Evolutionary conservation across 2,329 filamentous ascomycete genomes (phyloP).

Genomic region (Ophiostoma himal-ulmi): DNA sequence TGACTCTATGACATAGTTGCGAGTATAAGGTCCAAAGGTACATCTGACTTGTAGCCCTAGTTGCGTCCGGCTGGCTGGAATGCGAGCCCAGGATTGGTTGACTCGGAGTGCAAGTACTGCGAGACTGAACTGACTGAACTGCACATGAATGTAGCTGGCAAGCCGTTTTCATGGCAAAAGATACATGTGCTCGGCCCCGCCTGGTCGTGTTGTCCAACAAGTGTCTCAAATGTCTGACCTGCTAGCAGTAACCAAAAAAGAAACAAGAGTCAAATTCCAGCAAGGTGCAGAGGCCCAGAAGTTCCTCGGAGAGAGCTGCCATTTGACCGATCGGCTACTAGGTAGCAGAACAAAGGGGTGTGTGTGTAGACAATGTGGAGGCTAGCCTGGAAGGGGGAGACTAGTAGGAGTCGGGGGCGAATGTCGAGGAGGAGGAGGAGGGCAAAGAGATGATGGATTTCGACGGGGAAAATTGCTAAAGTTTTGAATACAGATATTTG

Average conservation of each 20-base stretch:
- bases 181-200: slow-evolving; percentile 6
- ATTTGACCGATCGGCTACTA: slow-evolving; percentile 25
- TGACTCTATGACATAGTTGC: not conserved
- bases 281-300: not conserved
- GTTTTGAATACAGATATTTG: not conserved
- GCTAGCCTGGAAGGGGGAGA: slow-evolving; percentile 10
- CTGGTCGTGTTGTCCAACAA: not conserved
- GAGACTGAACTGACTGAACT: not conserved
- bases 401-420: slow-evolving; percentile 9
- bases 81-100: slow-evolving; percentile 9
- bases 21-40: not conserved
- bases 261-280: slow-evolving; percentile 12
- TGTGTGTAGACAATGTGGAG: slow-evolving; percentile 7
- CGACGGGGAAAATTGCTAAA: not conserved
- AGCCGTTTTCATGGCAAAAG: not conserved
- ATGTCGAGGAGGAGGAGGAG: not conserved
- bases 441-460: not conserved
- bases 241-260: not conserved
- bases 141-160: slow-evolving; percentile 5
- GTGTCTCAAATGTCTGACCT: slow-evolving; percentile 12
- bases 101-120: not conserved
- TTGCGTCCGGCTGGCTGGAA: slow-evolving; percentile 11
- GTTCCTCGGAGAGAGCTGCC: slow-evolving; percentile 16
- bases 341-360: slow-evolving; percentile 6
- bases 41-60: not conserved